phyloP scores from a whole-genome alignment of 805 yeast species.

The Nakazawaea wyomingensis region DNA sequence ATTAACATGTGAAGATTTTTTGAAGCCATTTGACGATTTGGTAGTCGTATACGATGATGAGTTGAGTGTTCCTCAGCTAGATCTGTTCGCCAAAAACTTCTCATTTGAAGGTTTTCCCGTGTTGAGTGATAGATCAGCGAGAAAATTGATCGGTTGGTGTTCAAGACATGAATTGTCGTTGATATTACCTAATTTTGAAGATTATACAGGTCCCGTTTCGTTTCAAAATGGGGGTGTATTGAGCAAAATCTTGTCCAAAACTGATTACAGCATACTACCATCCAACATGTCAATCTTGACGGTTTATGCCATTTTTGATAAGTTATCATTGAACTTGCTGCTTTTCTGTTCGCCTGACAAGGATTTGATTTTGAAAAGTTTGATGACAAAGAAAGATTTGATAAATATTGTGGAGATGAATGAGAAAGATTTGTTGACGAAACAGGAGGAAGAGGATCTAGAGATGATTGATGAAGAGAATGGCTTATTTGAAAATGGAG shows the following conservation, averaged over 20 bases:
- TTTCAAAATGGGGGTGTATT: slow-evolving; percentile 14
- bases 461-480: not conserved
- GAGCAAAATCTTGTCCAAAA: slow-evolving; percentile 7
- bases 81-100: slow-evolving; percentile 14
- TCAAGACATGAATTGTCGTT: slow-evolving; percentile 30
- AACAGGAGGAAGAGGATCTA: not conserved
- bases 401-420: slow-evolving; percentile 16
- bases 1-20: slow-evolving; percentile 26
- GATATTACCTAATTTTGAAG: slow-evolving; percentile 22
- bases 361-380: slow-evolving; percentile 28
- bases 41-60: slow-evolving; percentile 26
- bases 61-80: slow-evolving; percentile 23
- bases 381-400: slow-evolving; percentile 30
- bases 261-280: slow-evolving; percentile 23
- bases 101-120: slow-evolving; percentile 39
- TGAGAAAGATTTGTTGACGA: slow-evolving; percentile 1
- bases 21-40: slow-evolving; percentile 28
- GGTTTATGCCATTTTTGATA: slow-evolving; percentile 32
- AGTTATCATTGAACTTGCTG: slow-evolving; percentile 28
- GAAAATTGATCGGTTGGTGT: slow-evolving; percentile 37
- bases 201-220: slow-evolving; percentile 1
- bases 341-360: slow-evolving; percentile 25
- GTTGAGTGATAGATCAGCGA: slow-evolving; percentile 29
- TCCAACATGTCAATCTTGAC: slow-evolving; percentile 28
- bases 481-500: not conserved